Percentiles rank a stretch among this genome's conserved stretches.
Evolutionary conservation across 179 eudicot species (phyloP).

Genomic region (Patellifolia procumbens): DNA sequence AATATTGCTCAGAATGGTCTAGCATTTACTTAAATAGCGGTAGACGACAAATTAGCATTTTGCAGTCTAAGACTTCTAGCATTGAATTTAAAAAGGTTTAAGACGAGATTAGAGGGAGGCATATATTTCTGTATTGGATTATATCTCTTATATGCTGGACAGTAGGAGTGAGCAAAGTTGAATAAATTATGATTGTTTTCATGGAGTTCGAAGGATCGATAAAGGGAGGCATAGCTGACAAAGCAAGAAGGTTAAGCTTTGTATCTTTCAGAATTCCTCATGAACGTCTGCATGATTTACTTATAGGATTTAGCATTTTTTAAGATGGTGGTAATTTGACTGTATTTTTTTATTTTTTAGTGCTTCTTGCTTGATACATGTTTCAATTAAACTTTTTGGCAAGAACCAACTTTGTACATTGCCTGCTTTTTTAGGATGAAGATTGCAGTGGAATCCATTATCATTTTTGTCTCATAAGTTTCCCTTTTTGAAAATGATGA

Average conservation of each 20-base stretch:
- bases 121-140: background rate
- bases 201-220: background rate
- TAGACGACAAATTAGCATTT: background rate
- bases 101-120: background rate
- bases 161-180: background rate
- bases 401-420: background rate
- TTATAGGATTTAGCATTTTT: background rate
- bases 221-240: background rate
- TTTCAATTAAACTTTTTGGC: background rate
- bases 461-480: background rate
- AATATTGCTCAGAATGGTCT: no score
- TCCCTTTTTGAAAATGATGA: background rate
- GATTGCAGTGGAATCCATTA: background rate
- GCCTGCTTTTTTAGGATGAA: background rate
- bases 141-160: background rate
- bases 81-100: background rate
- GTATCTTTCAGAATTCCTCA: background rate
- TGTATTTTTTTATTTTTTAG: background rate
- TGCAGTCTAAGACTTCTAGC: background rate
- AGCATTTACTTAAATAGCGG: no score
- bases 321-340: background rate
- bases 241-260: background rate
- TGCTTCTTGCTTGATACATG: background rate
- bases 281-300: background rate
- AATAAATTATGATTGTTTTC: background rate